Evolutionary conservation across 73 alveolate species (phyloP).

Genomic region (Paramecium primaurelia): DNA sequence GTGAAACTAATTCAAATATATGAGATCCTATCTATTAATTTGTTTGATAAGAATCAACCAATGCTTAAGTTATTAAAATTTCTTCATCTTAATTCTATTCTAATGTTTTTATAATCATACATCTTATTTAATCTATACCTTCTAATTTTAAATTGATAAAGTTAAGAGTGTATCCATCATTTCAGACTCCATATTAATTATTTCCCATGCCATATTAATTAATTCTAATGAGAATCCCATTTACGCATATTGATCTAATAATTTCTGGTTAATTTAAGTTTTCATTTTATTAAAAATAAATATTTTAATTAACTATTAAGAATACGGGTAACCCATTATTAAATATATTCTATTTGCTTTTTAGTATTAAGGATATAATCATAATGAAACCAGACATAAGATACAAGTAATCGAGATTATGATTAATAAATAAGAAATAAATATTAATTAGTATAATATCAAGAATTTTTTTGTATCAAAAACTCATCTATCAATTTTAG

Average conservation of each 20-base stretch:
- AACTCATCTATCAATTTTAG: too few relatives aligned
- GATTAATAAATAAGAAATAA: too few relatives aligned
- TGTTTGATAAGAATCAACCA: neutral
- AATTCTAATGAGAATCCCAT: neutral
- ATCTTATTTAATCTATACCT: too few relatives aligned
- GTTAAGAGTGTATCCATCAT: neutral
- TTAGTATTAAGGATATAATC: too few relatives aligned
- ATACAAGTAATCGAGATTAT: too few relatives aligned
- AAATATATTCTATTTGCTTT: too few relatives aligned
- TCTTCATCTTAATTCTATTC: neutral
- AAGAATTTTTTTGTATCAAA: too few relatives aligned
- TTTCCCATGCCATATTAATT: slow-evolving; percentile 39
- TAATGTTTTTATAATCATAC: neutral
- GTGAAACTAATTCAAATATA: slow-evolving; percentile 63
- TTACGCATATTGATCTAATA: neutral
- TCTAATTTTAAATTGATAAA: neutral
- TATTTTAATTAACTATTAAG: neutral
- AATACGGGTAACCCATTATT: too few relatives aligned
- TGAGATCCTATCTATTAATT: neutral
- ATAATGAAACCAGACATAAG: too few relatives aligned
- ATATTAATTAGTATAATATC: too few relatives aligned
- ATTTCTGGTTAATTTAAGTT: neutral
- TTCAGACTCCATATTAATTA: neutral
- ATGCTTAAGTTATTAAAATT: neutral
- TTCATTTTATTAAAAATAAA: neutral